Evolutionary conservation across 2,329 filamentous ascomycete genomes (phyloP).

Genomic region (Cladosporium phlei): DNA sequence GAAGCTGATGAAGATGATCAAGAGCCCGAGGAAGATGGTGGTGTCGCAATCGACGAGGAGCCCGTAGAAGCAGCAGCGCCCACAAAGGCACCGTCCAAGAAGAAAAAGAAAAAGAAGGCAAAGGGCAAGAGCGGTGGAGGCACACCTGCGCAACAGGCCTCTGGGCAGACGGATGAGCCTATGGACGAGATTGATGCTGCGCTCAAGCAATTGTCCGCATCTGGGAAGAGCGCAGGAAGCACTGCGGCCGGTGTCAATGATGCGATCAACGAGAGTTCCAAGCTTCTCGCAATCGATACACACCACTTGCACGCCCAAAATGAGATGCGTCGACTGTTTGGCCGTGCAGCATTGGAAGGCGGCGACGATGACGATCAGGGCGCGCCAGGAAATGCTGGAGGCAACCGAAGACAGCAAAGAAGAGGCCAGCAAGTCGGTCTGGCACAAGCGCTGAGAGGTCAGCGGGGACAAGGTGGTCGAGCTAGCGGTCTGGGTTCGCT

Average conservation of each 20-base stretch:
- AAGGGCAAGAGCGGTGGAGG: slow-evolving; percentile 47
- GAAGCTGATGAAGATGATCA: slow-evolving; percentile 30
- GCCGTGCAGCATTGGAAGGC: slow-evolving; percentile 57
- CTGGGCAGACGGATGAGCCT: slow-evolving; percentile 16
- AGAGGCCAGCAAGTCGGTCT: slow-evolving; percentile 51
- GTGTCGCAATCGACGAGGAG: slow-evolving; percentile 18
- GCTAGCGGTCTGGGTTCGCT: slow-evolving; percentile 64
- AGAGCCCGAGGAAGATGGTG: slow-evolving; percentile 25
- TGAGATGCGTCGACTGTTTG: slow-evolving; percentile 80
- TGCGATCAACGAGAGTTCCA: slow-evolving; percentile 45
- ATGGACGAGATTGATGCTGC: slow-evolving; percentile 65
- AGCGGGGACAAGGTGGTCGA: slow-evolving; percentile 52
- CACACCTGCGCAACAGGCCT: slow-evolving; percentile 19
- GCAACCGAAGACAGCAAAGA: slow-evolving; percentile 33
- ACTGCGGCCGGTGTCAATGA: slow-evolving; percentile 28
- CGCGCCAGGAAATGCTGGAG: slow-evolving; percentile 21
- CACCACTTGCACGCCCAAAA: slow-evolving; percentile 79
- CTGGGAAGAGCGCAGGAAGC: slow-evolving; percentile 22
- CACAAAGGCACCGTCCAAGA: slow-evolving; percentile 34
- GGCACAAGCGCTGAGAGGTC: slow-evolving; percentile 49
- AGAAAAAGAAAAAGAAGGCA: slow-evolving; percentile 57
- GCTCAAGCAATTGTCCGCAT: slow-evolving; percentile 52
- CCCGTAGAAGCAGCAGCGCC: slow-evolving; percentile 32
- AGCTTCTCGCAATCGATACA: slow-evolving; percentile 59
- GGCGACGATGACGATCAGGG: slow-evolving; percentile 47